Evolutionary conservation across 2,329 filamentous ascomycete genomes (phyloP), one percentile per base, ranked within the genome.

Genomic region (Aspergillus sp.): DNA sequence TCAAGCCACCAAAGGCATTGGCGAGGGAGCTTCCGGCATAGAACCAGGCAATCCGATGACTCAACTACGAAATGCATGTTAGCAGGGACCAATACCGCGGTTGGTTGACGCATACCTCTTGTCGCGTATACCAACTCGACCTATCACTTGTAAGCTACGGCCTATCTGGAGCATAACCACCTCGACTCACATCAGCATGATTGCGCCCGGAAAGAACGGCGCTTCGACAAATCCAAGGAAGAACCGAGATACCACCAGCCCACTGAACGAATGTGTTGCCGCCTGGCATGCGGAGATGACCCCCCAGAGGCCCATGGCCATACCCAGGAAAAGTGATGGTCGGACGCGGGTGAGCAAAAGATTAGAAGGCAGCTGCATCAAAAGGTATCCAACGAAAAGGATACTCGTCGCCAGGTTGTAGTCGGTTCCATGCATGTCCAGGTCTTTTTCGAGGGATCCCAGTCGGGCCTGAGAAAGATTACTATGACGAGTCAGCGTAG

Each of bases 81-180:
- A 30, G 10, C 26, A 30, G 26, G 10, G 26, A 10, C 7, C 6
- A 76, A 4, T 69, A 73, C 75, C 79, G 76, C 2, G 78, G 49
- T 41, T 77, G 75, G 8, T 8, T 17, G 8, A 13, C 16, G 22
- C 10, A 24, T 51, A 63, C 61, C 66, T 84, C 81, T 40, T 79
- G 76, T 44, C 83, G 76, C 0, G 84, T 87, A 65, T 88, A 88
- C 82, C 83, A 87, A 65, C 85, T 85, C 2, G 82, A 84, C 63
- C 63, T 66, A 33, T 17, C 32, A n/a, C 14, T 7, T 14, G 30
- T 53, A 41, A 53, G 46, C 42, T 14, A 16, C 2, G 3, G 32
- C 14, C 3, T 3, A 10, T 6, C 20, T 22, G 4, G 7, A 4
- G 3, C 2, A 1, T 6, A 4, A 6, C 6, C 10, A 10, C 6